phyloP scores from a whole-genome alignment of 2,329 filamentous ascomycete genomes.

The Diaporthe sp. region DNA sequence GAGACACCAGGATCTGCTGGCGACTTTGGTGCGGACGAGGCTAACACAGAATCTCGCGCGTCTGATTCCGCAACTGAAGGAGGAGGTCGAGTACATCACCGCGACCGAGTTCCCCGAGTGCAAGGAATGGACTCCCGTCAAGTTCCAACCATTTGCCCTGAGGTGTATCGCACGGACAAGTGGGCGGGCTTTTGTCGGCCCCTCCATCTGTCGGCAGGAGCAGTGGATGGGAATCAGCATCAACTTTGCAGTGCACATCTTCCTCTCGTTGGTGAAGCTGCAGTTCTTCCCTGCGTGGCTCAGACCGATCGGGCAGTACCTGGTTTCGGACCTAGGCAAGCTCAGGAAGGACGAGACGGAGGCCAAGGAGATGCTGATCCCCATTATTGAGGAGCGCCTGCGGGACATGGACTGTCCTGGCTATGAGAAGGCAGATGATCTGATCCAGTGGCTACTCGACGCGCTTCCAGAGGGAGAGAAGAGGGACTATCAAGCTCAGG shows the following conservation, averaged over 20 bases:
- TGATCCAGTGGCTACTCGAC: slow-evolving; percentile 58
- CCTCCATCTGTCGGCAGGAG: slow-evolving; percentile 60
- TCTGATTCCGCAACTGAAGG: slow-evolving; percentile 56
- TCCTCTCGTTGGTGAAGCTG: slow-evolving; percentile 59
- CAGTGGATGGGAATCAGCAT: slow-evolving; percentile 64
- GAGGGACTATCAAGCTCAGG: slow-evolving; percentile 49
- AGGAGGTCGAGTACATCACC: slow-evolving; percentile 58
- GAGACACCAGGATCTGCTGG: slow-evolving; percentile 56
- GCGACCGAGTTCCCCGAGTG: slow-evolving; percentile 60
- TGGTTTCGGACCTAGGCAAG: slow-evolving; percentile 58
- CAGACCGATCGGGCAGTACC: slow-evolving; percentile 56
- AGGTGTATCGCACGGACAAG: slow-evolving; percentile 63
- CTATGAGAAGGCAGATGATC: slow-evolving; percentile 52
- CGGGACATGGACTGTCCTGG: slow-evolving; percentile 51
- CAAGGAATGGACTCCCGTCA: slow-evolving; percentile 65
- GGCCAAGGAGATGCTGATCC: slow-evolving; percentile 55
- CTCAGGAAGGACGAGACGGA: slow-evolving; percentile 55
- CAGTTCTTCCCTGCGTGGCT: slow-evolving; percentile 63
- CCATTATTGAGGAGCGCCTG: slow-evolving; percentile 58
- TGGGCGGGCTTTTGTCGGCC: slow-evolving; percentile 63
- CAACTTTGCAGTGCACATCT: slow-evolving; percentile 61
- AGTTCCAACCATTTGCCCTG: slow-evolving; percentile 62
- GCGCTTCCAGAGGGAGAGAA: slow-evolving; percentile 51
- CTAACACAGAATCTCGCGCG: slow-evolving; percentile 59
- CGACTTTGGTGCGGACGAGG: slow-evolving; percentile 56